Base-by-base conservation (phyloP, 164 flowering plant genomes). In the Umbilicus rupestris region DNA sequence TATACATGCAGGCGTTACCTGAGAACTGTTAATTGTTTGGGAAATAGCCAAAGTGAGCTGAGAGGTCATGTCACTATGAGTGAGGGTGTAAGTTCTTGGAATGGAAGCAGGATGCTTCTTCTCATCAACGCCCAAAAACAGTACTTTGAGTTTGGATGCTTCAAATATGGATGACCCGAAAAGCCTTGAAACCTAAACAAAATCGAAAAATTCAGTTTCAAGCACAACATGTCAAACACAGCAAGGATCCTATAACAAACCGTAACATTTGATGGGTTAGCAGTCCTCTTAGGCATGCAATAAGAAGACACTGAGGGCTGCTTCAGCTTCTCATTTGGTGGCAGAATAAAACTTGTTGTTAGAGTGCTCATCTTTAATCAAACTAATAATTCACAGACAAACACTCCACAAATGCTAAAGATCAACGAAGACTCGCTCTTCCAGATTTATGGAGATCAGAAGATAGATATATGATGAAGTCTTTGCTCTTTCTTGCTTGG, bases 81-180 rank as follows among this genome's bases (percentile, higher is more conserved):
- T 90, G 29, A 93, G 86, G 0, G 98, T 90, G 69, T 90, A 93
- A 55, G 96, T 84, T 69, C 96, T 87, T 15, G 96, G 96, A 42
- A 88, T 77, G 19, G 84, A 81, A 31, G 91, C 90, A 1, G 93
- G 96, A 69, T 93, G 92, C 70, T 90, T 87, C 82, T 87, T 70
- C 65, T 87, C 89, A 75, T 86, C 93, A 45, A 80, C 85, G 0
- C 90, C 92, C 55, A 90, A 70, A 57, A 90, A 85, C 78, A 86
- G 62, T 20, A 90, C 98, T 72, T 86, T 87, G 55, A 93, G 75
- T 82, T 93, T 93, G 7, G 96, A 90, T 10, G 98, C 89, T 72
- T 92, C 98, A 66, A 92, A 92, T 31, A 88, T 90, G 0, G 96
- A 78, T 1, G 93, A 91, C 71, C 96, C 96, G 81, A 90, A 92